Conservation (phyloP, 352 stramenopile species). For the Phytophthora citrophthora region DNA sequence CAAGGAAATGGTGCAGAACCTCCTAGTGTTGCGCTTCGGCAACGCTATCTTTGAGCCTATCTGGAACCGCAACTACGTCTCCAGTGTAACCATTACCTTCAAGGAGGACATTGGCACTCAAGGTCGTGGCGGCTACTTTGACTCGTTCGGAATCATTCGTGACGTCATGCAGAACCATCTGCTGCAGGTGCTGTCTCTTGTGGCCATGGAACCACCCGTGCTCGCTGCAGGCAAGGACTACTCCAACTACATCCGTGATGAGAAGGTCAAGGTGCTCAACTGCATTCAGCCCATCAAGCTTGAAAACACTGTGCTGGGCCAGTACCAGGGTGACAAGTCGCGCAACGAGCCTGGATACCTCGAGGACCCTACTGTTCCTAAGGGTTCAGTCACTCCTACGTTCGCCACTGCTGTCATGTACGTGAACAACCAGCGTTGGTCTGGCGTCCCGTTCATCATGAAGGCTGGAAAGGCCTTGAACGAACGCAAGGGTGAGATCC, state of each 20-base stretch:
- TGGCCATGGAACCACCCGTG: constrained; percentile 96
- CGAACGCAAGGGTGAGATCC: constrained; percentile 97
- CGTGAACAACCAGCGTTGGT: constrained; percentile 96
- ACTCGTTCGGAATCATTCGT: constrained; percentile 98
- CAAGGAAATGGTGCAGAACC: constrained; percentile 99
- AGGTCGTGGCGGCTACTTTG: constrained; percentile 97
- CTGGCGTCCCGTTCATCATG: constrained; percentile 99
- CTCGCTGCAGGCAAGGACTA: constrained; percentile 87
- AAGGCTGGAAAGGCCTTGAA: constrained; percentile 98
- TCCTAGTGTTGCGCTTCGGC: constrained; percentile 96
- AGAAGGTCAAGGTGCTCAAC: constrained; percentile 98
- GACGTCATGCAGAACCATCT: constrained; percentile 99
- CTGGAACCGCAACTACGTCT: constrained; percentile 97
- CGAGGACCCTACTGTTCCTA: constrained; percentile 95
- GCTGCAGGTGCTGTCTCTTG: constrained; percentile 97
- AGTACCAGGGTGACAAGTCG: constrained; percentile 92
- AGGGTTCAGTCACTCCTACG: constrained; percentile 93
- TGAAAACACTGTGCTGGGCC: constrained; percentile 97
- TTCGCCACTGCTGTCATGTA: constrained; percentile 92
- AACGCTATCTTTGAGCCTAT: constrained; percentile 98
- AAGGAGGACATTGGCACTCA: constrained; percentile 98
- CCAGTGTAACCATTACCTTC: constrained; percentile 97
- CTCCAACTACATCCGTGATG: constrained; percentile 95
- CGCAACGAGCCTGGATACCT: constrained; percentile 93
- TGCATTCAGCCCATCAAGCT: constrained; percentile 93